These are phyloP conservation scores for Tieghemiomyces parasiticus DNA, from an alignment of 192 early-diverging fungal species.

Conservation along the genomic window DNA sequence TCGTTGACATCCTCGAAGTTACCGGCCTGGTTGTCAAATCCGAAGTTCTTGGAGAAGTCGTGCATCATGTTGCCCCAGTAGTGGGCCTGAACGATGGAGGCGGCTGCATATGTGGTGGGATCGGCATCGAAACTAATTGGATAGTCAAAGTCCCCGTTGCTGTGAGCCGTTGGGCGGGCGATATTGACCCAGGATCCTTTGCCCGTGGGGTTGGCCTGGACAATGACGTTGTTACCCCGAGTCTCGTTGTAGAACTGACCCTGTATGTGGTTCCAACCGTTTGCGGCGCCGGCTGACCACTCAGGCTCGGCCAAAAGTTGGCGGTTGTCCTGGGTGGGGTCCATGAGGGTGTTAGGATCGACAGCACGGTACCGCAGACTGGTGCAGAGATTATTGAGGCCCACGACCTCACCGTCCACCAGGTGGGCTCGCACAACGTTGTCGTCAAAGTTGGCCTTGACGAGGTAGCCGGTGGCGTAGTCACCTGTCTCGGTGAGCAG, in stretches of 20 bases:
- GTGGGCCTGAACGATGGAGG: conserved; percentile 33
- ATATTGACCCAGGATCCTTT: conserved; percentile 20
- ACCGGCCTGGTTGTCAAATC: conserved; percentile 31
- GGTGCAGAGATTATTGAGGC: neutral
- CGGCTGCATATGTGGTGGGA: conserved; percentile 24
- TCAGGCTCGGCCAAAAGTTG: conserved; percentile 34
- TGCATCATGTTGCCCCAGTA: conserved; percentile 38
- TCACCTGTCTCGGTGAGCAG: neutral
- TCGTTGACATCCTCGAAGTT: conserved; percentile 40
- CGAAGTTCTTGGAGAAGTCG: conserved; percentile 26
- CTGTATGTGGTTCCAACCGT: conserved; percentile 24
- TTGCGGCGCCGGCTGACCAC: conserved; percentile 14
- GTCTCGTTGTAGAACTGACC: conserved; percentile 23
- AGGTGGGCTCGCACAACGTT: neutral
- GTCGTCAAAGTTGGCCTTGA: neutral
- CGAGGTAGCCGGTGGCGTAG: neutral
- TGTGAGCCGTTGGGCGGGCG: conserved; percentile 11
- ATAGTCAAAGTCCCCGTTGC: conserved; percentile 25
- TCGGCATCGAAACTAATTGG: conserved; percentile 20
- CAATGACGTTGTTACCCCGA: conserved; percentile 32
- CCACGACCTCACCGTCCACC: neutral
- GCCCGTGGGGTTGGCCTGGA: conserved; percentile 23
- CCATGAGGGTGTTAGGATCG: conserved; percentile 2
- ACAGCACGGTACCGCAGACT: neutral
- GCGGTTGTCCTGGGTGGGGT: conserved; percentile 36